Evolutionary conservation across 106 monocot genomes (phyloP).

Genomic region (Platanthera guangdongensis): DNA sequence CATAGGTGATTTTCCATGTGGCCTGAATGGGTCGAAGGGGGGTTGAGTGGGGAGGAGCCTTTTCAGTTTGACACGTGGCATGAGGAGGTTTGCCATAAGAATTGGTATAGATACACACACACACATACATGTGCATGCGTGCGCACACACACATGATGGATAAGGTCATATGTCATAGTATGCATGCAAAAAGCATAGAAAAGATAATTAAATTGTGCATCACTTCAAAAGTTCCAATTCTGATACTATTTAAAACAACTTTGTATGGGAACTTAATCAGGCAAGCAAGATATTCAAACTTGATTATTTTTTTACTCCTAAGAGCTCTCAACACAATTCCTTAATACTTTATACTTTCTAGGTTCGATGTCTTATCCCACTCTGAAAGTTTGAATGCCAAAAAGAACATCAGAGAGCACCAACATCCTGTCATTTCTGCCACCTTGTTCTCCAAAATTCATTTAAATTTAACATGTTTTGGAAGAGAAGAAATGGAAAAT

Average conservation of each 20-base stretch:
- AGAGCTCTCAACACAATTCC: neutral
- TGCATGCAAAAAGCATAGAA: too few relatives aligned
- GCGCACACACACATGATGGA: too few relatives aligned
- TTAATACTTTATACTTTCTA: neutral
- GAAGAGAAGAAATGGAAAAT: too few relatives aligned
- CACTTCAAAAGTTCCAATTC: neutral
- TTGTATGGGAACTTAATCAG: neutral
- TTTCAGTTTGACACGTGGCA: too few relatives aligned
- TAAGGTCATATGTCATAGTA: too few relatives aligned
- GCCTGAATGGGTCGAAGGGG: too few relatives aligned
- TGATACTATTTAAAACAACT: neutral
- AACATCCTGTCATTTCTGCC: neutral
- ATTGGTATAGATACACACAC: too few relatives aligned
- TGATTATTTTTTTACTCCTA: neutral
- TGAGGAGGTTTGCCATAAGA: too few relatives aligned
- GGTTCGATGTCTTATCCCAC: neutral
- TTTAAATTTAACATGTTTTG: neutral
- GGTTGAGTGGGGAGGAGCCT: too few relatives aligned
- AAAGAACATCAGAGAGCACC: neutral
- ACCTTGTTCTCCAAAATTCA: neutral
- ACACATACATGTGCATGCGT: too few relatives aligned
- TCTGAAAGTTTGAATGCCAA: neutral
- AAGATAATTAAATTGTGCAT: too few relatives aligned
- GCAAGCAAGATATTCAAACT: neutral
- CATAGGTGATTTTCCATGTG: too few relatives aligned